Conservation (phyloP, 2,329 filamentous ascomycete genomes). For the Neodidymelliopsis sp. region DNA sequence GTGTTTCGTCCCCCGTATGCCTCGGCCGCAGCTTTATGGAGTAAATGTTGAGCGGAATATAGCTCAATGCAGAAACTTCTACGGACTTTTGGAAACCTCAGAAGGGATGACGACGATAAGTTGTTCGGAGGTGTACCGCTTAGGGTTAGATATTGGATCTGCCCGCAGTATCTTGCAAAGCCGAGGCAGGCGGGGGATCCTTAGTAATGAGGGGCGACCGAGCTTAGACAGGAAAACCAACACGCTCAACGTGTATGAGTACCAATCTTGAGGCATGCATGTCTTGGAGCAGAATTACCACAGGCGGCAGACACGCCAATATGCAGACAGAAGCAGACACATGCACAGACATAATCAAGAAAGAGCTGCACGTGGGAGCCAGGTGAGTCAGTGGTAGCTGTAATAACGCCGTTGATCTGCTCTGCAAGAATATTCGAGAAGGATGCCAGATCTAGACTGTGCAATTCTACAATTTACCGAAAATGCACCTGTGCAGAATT, state of each 20-base stretch:
- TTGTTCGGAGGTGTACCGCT: slow-evolving; percentile 21
- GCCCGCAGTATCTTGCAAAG: slow-evolving; percentile 20
- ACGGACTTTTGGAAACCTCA: slow-evolving; percentile 17
- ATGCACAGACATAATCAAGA: not conserved
- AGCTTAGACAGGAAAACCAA: slow-evolving; percentile 1
- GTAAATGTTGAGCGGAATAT: slow-evolving; percentile 7
- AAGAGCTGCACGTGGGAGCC: not conserved
- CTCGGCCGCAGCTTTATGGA: slow-evolving; percentile 4
- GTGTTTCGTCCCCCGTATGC: slow-evolving; percentile 13
- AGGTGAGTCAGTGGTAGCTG: slow-evolving; percentile 9
- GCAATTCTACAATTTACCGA: slow-evolving; percentile 5
- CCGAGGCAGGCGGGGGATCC: slow-evolving; percentile 38
- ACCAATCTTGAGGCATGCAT: no score
- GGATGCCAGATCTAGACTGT: slow-evolving; percentile 10
- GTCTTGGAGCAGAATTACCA: no score
- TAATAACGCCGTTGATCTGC: not conserved
- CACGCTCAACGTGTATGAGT: no score
- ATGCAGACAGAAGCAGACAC: no score
- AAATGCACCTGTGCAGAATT: slow-evolving; percentile 17
- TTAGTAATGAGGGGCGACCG: slow-evolving; percentile 19
- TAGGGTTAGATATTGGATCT: slow-evolving; percentile 27
- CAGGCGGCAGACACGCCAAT: no score
- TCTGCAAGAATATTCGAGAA: slow-evolving; percentile 14
- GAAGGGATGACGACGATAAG: slow-evolving; percentile 27
- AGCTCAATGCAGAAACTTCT: slow-evolving; percentile 21